Conservation (phyloP, 1,284 basidiomycete species). For the Microbotryum intermedium region DNA sequence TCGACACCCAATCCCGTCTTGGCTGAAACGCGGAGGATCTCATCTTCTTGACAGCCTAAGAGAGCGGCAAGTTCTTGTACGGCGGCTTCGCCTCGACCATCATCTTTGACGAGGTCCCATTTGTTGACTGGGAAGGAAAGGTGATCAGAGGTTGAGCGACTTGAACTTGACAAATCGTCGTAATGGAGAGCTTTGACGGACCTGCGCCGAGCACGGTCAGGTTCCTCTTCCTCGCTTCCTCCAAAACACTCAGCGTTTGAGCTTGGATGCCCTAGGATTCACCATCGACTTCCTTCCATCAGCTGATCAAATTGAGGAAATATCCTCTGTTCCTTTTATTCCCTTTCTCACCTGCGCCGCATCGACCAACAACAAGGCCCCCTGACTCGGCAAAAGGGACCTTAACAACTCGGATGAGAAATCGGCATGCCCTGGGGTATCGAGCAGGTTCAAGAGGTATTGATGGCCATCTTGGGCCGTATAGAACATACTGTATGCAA, state of each 20-base stretch:
- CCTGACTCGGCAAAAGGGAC: conserved; percentile 86
- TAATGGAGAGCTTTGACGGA: no score
- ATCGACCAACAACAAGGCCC: conserved; percentile 82
- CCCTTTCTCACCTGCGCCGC: conserved; percentile 54
- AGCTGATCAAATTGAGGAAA: background rate
- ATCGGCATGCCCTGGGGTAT: conserved; percentile 95
- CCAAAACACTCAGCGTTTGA: conserved; percentile 91
- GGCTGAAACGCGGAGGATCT: conserved; percentile 71
- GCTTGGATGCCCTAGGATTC: conserved; percentile 78
- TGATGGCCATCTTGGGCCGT: conserved; percentile 47
- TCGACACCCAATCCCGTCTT: conserved; percentile 82
- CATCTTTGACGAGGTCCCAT: conserved; percentile 30
- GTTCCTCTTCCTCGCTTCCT: conserved; percentile 72
- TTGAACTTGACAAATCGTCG: no score
- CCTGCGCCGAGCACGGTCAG: conserved; percentile 82
- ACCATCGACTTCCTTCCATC: background rate
- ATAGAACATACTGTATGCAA: conserved; percentile 50
- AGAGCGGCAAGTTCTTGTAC: conserved; percentile 65
- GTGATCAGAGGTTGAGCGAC: conserved; percentile 67
- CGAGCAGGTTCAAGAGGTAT: conserved; percentile 87
- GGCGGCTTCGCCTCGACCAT: conserved; percentile 22
- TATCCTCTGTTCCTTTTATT: conserved; percentile 30
- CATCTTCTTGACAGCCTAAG: conserved; percentile 60
- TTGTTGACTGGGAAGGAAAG: conserved; percentile 52
- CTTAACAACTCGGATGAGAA: conserved; percentile 94